phyloP scores from a whole-genome alignment of 2,329 filamentous ascomycete genomes.

The Hypoxylon sp. region DNA sequence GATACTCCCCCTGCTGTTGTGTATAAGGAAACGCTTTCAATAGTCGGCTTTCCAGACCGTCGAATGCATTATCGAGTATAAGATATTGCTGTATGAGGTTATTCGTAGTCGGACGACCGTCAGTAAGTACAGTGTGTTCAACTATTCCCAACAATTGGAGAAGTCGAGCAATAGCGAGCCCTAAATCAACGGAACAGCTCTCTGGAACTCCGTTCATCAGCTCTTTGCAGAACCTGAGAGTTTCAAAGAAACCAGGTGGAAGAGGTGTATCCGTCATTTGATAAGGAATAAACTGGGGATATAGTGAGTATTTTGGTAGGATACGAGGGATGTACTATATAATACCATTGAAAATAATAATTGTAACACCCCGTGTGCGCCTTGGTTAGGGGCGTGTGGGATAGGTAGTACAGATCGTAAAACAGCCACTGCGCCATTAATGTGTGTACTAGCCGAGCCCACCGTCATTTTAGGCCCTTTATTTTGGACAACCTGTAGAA shows the following conservation, averaged over 20 bases:
- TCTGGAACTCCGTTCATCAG: slow-evolving; percentile 55
- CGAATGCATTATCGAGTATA: slow-evolving; percentile 59
- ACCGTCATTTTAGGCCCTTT: slow-evolving; percentile 63
- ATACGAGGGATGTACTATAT: slow-evolving; percentile 15
- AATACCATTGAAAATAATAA: slow-evolving; percentile 70
- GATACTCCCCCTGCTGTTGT: slow-evolving; percentile 54
- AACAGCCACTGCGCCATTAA: slow-evolving; percentile 72
- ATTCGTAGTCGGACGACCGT: slow-evolving; percentile 56
- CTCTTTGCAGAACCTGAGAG: slow-evolving; percentile 57
- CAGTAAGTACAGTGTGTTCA: slow-evolving; percentile 55
- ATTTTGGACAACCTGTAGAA: slow-evolving; percentile 56
- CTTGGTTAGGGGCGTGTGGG: slow-evolving; percentile 57
- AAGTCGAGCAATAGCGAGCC: slow-evolving; percentile 59
- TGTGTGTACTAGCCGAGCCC: slow-evolving; percentile 69
- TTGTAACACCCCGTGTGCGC: slow-evolving; percentile 68
- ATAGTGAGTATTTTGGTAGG: slow-evolving; percentile 13
- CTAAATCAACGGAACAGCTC: slow-evolving; percentile 59
- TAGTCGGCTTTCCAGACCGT: slow-evolving; percentile 57
- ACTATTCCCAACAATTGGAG: slow-evolving; percentile 58
- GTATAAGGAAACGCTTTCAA: slow-evolving; percentile 58
- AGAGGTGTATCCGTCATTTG: slow-evolving; percentile 59
- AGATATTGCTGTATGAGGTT: slow-evolving; percentile 59
- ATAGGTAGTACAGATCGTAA: slow-evolving; percentile 63
- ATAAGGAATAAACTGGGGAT: slow-evolving; percentile 61
- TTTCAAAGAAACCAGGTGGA: slow-evolving; percentile 61